Evolutionary conservation across 202 grass and related monocot genomes (phyloP), one percentile per base, ranked within the genome.

Genomic region (Zoysia matrella): DNA sequence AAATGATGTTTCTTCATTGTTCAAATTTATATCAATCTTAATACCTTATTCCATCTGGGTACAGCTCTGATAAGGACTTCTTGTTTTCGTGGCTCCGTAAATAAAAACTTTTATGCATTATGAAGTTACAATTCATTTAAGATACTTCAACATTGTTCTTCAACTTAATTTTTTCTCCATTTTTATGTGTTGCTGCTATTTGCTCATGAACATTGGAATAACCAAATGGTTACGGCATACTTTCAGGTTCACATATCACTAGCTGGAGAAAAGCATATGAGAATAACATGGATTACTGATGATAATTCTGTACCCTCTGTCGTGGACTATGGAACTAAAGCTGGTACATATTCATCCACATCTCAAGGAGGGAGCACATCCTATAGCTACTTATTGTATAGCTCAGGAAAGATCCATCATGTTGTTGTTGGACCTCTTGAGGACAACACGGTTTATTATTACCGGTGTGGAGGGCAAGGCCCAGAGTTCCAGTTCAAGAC

Each of bases 221-320:
- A 30, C 22, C 22, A 30, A 30, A 30, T 30, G 22, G 22, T 10
- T 49, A 71, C 60, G 39, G 12, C 52, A 66, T 84, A 60, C 57
- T 89, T 69, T 89, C 47, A 98, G 95, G 95, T 98, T 47, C 95
- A 98, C 78, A 90, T 98, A 77, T 98, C 95, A 64, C 80, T 98
- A 80, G 92, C 92, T 42, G 92, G 92, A 69, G 90, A 88, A 84
- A 93, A 94, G 42, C 90, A 83, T 55, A 94, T 98, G 88, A 88
- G 95, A 76, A 66, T 98, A 72, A 93, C 95, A 68, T 98, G 92
- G 92, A 69, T 93, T 44, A 98, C 95, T 0, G 50, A 88, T 76
- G 86, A 90, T 73, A 66, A 68, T 16, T 88, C 77, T 80, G 86
- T 75, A 41, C 88, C 95, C 16, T 98, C 95, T 72, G 64, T 92